A percentile compares a stretch with the other conserved stretches of the same genome.
Evolutionary conservation across 352 stramenopile species (phyloP).

Genomic region (Elongisporangium prolatum): DNA sequence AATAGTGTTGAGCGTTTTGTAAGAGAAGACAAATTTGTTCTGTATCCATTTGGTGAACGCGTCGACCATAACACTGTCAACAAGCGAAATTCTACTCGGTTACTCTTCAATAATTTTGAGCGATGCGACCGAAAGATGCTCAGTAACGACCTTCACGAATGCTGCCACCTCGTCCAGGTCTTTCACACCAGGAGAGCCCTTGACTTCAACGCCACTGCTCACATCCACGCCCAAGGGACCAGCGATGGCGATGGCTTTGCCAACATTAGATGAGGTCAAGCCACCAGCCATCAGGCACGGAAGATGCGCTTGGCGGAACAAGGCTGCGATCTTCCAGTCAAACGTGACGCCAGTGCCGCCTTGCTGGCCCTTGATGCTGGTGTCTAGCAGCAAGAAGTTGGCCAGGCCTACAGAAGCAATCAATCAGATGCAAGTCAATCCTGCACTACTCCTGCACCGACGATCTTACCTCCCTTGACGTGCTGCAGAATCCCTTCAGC

Average conservation of each 20-base stretch:
- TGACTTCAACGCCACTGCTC: slow-evolving; percentile 93
- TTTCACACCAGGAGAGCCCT: slow-evolving; percentile 60
- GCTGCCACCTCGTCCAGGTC: slow-evolving; percentile 46
- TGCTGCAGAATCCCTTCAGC: slow-evolving; percentile 68
- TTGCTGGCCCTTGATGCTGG: slow-evolving; percentile 92
- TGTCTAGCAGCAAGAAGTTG: slow-evolving; percentile 94
- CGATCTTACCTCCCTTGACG: slow-evolving; percentile 27
- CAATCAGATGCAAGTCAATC: background rate
- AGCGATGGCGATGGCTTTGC: slow-evolving; percentile 76
- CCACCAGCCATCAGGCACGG: slow-evolving; percentile 96
- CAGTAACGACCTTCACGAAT: slow-evolving; percentile 65
- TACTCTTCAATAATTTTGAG: slow-evolving; percentile 68
- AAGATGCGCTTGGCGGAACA: slow-evolving; percentile 87
- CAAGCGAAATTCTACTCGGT: slow-evolving; percentile 14
- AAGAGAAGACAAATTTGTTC: background rate
- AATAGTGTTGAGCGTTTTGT: background rate
- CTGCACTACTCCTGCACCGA: background rate
- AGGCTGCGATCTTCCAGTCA: slow-evolving; percentile 94
- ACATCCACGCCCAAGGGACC: slow-evolving; percentile 94
- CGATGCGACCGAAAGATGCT: slow-evolving; percentile 45
- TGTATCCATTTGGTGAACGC: background rate
- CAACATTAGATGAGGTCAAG: slow-evolving; percentile 92
- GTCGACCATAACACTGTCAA: background rate
- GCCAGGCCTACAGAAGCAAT: slow-evolving; percentile 35
- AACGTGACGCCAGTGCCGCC: slow-evolving; percentile 93